Evolutionary conservation across 2,329 filamentous ascomycete species (phyloP).

Genomic region (Penicillium sp.): DNA sequence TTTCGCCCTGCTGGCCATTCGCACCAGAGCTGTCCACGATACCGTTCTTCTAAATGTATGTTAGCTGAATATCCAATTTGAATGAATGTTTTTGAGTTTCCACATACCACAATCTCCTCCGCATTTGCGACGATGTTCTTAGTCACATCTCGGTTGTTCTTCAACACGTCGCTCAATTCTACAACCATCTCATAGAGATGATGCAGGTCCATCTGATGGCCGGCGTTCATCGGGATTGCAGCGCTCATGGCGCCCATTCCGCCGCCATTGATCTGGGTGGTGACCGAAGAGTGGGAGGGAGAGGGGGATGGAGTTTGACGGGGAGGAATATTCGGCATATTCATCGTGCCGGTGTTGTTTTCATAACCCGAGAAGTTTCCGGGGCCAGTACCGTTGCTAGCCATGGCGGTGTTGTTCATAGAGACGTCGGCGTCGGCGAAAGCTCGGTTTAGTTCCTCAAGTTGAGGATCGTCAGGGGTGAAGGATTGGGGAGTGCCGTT

Average conservation of each 20-base stretch:
- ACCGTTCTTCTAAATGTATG: conserved; percentile 40
- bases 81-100: not conserved
- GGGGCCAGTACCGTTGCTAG: conserved; percentile 26
- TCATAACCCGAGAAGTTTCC: conserved; percentile 37
- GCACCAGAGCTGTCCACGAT: conserved; percentile 41
- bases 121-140: conserved; percentile 50
- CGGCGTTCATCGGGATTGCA: conserved; percentile 46
- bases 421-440: conserved; percentile 36
- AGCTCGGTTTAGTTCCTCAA: conserved; percentile 37
- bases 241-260: conserved; percentile 40
- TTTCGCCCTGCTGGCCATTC: conserved; percentile 44
- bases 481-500: conserved; percentile 20
- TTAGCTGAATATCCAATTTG: conserved; percentile 10
- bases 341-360: conserved; percentile 29
- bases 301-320: conserved; percentile 37
- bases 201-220: conserved; percentile 53
- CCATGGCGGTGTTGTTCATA: conserved; percentile 32
- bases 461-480: conserved; percentile 30
- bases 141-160: conserved; percentile 51
- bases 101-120: conserved; percentile 49
- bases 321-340: conserved; percentile 30
- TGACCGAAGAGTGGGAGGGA: conserved; percentile 26
- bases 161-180: conserved; percentile 49
- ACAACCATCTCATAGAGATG: conserved; percentile 51
- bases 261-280: conserved; percentile 35